Conservation (phyloP, 371 early-diverging fungal genomes). For the Funneliformis caledonium region DNA sequence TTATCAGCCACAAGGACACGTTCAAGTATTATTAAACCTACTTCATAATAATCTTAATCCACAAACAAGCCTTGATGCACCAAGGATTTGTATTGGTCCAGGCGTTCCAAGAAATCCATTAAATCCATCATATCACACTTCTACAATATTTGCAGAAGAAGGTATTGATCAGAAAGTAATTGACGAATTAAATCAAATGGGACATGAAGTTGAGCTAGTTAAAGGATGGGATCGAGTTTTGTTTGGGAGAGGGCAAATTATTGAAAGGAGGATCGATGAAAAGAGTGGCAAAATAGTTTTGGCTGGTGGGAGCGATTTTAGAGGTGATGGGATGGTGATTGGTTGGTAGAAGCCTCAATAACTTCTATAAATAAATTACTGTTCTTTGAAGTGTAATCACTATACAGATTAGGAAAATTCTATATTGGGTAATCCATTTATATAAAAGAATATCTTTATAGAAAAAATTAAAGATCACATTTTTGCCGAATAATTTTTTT, state of each 20-base stretch:
- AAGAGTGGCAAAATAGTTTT: constrained; percentile 54
- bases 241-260: constrained; percentile 83
- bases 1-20: constrained; percentile 86
- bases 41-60: constrained; percentile 62
- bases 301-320: constrained; percentile 70
- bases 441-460: too few species aligned
- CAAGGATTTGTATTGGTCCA: constrained; percentile 66
- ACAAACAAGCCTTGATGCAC: constrained; percentile 75
- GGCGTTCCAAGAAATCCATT: constrained; percentile 46
- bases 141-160: constrained; percentile 66
- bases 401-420: too few species aligned
- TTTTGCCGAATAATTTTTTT: too few species aligned
- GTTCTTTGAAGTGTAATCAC: too few species aligned
- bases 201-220: constrained; percentile 61
- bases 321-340: constrained; percentile 69
- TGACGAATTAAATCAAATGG: constrained; percentile 55
- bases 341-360: constrained; percentile 51
- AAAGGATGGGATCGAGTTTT: constrained; percentile 53
- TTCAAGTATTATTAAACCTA: constrained; percentile 78
- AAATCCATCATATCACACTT: constrained; percentile 34
- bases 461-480: too few species aligned
- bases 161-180: constrained; percentile 54
- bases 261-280: constrained; percentile 41
- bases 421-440: too few species aligned
- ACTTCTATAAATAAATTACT: too few species aligned